Evolutionary conservation across 2,329 filamentous ascomycete genomes (phyloP).

Genomic region (Sporothrix dimorphospora): DNA sequence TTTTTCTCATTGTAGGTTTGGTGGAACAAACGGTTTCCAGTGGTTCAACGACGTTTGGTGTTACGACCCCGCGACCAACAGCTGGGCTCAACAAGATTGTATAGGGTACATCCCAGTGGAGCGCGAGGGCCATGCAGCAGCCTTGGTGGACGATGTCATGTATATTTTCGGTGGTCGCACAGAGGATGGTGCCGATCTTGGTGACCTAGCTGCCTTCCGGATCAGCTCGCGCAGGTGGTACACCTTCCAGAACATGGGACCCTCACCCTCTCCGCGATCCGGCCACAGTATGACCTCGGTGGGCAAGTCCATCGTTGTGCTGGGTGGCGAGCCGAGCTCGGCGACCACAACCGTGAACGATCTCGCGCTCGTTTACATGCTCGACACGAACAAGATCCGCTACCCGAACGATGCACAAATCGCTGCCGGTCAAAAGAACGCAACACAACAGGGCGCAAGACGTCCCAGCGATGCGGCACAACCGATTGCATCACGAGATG

Average conservation of each 20-base stretch:
- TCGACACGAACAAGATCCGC: constrained; percentile 94
- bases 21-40: constrained; percentile 89
- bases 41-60: constrained; percentile 99
- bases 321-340: constrained; percentile 93
- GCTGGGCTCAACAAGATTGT: constrained; percentile 88
- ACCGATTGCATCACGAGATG: constrained; percentile 52
- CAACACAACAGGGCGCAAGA: constrained; percentile 32
- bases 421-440: constrained; percentile 37
- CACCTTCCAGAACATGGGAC: constrained; percentile 99
- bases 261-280: constrained; percentile 87
- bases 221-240: constrained; percentile 89
- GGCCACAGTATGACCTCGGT: constrained; percentile 98
- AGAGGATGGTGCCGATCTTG: constrained; percentile 88
- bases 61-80: constrained; percentile 81
- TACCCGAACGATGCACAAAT: constrained; percentile 79
- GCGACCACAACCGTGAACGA: constrained; percentile 80
- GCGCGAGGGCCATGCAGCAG: constrained; percentile 90
- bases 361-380: constrained; percentile 83
- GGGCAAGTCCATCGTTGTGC: constrained; percentile 87
- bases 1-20: constrained; percentile 66
- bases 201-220: constrained; percentile 81
- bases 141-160: constrained; percentile 96
- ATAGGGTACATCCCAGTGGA: constrained; percentile 96
- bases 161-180: constrained; percentile 97
- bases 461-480: constrained; percentile 45